A percentile compares a stretch with the other conserved stretches of the same genome.
Conservation (phyloP, 768 basidiomycete species). For the Panaeolus cyanescens region DNA sequence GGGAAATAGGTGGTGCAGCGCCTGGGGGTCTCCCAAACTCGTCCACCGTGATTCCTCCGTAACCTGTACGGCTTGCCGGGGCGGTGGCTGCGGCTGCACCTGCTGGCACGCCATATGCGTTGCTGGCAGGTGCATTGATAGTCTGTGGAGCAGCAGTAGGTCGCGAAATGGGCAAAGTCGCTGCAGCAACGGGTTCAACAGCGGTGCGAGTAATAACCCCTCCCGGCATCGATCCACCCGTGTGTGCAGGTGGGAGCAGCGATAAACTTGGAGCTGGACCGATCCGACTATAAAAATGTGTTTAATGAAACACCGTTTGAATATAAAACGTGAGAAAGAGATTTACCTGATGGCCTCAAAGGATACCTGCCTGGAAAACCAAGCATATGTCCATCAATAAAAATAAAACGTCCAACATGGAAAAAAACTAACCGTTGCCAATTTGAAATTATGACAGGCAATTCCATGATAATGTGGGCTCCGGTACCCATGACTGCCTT, state of each 20-base stretch:
- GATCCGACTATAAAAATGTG: slow-evolving; percentile 38
- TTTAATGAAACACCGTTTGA: slow-evolving; percentile 4
- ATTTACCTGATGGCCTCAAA: slow-evolving; percentile 62
- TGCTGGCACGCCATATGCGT: slow-evolving; percentile 4
- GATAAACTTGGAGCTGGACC: slow-evolving; percentile 50
- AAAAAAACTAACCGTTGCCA: slow-evolving; percentile 72
- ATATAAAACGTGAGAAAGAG: slow-evolving; percentile 24
- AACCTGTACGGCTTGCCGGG: slow-evolving; percentile 14
- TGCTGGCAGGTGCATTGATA: slow-evolving; percentile 9
- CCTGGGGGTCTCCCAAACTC: slow-evolving; percentile 18
- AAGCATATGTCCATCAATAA: slow-evolving; percentile 1
- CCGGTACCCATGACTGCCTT: slow-evolving; percentile 77
- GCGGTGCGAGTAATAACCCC: slow-evolving; percentile 10
- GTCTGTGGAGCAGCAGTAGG: not conserved
- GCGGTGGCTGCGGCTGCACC: slow-evolving; percentile 13
- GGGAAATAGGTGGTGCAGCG: slow-evolving; percentile 17
- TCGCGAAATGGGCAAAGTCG: slow-evolving; percentile 21
- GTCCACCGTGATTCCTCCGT: slow-evolving; percentile 12
- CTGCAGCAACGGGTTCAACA: slow-evolving; percentile 14
- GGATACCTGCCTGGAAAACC: slow-evolving; percentile 61
- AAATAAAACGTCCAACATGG: slow-evolving; percentile 3
- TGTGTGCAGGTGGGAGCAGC: slow-evolving; percentile 28
- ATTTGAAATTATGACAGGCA: slow-evolving; percentile 82
- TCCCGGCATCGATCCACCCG: slow-evolving; percentile 14
- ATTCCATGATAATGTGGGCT: slow-evolving; percentile 63